Evolutionary conservation across 495 filamentous ascomycete species (phyloP).

Genomic region (Parathielavia hyrcaniae): DNA sequence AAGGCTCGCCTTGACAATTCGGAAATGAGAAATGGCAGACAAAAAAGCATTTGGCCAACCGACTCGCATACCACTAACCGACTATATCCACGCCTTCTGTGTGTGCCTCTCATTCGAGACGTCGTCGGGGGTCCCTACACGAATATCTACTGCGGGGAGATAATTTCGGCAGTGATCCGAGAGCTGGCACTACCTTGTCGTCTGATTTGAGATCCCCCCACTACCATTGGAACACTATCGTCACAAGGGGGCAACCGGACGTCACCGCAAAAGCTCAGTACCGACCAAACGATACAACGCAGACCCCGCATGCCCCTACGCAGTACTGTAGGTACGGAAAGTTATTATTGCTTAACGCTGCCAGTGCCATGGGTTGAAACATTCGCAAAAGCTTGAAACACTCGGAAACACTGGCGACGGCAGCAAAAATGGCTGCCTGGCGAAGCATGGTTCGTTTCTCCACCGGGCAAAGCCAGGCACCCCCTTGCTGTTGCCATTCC

Average conservation of each 20-base stretch:
- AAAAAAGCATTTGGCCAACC: no score
- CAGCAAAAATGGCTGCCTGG: conserved; percentile 6
- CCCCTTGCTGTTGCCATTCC: background rate
- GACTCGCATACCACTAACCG: background rate
- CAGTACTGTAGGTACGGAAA: no score
- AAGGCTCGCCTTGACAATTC: no score
- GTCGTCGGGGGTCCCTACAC: conserved; percentile 5
- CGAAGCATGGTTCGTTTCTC: conserved; percentile 14
- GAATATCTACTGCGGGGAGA: background rate
- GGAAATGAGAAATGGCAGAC: no score
- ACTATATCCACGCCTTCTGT: no score
- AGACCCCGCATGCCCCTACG: background rate
- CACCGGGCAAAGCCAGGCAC: conserved; percentile 2
- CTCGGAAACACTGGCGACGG: conserved; percentile 15
- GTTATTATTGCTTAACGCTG: background rate
- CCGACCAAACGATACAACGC: background rate
- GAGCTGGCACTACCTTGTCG: background rate
- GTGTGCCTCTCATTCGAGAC: background rate
- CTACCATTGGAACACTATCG: background rate
- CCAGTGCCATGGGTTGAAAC: conserved; percentile 8
- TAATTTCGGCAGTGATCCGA: conserved; percentile 18
- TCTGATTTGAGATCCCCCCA: background rate
- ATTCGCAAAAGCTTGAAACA: conserved; percentile 6
- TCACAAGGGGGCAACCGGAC: background rate
- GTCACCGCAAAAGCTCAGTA: background rate